Percentiles rank a stretch among this genome's conserved stretches.
Conservation (phyloP, 495 filamentous ascomycete genomes). For the Penicillium malachiteum region DNA sequence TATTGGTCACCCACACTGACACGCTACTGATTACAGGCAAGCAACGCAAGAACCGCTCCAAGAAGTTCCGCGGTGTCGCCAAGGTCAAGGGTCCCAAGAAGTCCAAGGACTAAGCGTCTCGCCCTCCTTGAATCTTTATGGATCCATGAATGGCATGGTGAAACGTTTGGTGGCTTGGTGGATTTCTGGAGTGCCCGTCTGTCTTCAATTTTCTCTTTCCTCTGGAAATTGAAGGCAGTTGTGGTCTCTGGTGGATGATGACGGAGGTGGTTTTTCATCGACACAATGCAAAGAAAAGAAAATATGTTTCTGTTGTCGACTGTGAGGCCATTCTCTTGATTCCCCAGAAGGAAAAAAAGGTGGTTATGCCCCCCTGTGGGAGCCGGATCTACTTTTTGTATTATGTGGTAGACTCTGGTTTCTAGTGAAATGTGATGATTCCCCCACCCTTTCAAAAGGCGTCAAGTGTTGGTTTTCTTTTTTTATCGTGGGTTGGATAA, state of each 20-base stretch:
- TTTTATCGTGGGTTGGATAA: slow-evolving; percentile 20
- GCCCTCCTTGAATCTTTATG: slow-evolving; percentile 20
- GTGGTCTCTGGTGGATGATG: slow-evolving; percentile 21
- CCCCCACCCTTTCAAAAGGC: slow-evolving; percentile 21
- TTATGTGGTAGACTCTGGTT: slow-evolving; percentile 7
- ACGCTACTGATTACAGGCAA: slow-evolving; percentile 68
- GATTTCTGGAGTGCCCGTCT: slow-evolving; percentile 18
- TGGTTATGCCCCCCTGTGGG: slow-evolving; percentile 11
- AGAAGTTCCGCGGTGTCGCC: slow-evolving; percentile 95
- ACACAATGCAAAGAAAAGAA: slow-evolving; percentile 11
- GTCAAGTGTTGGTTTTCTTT: slow-evolving; percentile 27
- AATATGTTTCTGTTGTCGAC: slow-evolving; percentile 4
- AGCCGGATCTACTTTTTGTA: slow-evolving; percentile 1
- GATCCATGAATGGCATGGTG: slow-evolving; percentile 16
- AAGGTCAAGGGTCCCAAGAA: slow-evolving; percentile 86
- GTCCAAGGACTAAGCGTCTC: slow-evolving; percentile 51
- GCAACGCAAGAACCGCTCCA: slow-evolving; percentile 99
- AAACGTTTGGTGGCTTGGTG: slow-evolving; percentile 29
- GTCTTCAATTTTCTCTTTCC: slow-evolving; percentile 9
- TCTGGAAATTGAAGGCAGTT: slow-evolving; percentile 8
- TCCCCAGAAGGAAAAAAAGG: neutral
- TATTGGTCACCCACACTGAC: slow-evolving; percentile 7
- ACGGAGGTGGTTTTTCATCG: slow-evolving; percentile 10
- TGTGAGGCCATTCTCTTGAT: slow-evolving; percentile 10
- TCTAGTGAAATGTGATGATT: slow-evolving; percentile 23